Base-by-base conservation (phyloP, 352 stramenopile species). In the Globisporangium spiculum region DNA sequence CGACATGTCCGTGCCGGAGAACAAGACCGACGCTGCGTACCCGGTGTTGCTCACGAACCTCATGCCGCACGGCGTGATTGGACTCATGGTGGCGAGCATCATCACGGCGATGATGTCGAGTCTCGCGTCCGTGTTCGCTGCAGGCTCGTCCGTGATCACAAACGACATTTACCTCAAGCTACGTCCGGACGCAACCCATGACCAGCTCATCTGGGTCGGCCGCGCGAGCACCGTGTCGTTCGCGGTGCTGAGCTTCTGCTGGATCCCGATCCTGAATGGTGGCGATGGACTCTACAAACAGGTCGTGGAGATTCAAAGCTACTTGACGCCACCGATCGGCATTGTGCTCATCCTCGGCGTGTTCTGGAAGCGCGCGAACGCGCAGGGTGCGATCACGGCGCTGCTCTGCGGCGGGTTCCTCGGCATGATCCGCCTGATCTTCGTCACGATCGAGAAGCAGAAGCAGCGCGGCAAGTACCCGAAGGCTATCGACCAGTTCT, bases 61-160 rank as follows among this genome's bases (percentile, higher is more conserved):
- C 61, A 87, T 91, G 79, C 83, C 83, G 6, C 78, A 89, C 56
- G 81, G 82, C 12, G 72, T 88, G 14, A 79, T 87, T 57, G 83
- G 83, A 0, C 67, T 91, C 60, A 90, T 91, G 75, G 74, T 90
- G 36, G 83, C 83, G 30, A 90, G 81, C 62, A 86, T 91, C 57
- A 84, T 91, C 69, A 88, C 77, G 12, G 79, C 83, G 9, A 88
- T 91, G 80, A 90, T 90, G 82, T 86, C 82, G 46, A 85, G 78
- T 72, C 67, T 90, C 30, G 80, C 73, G n/a, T 89, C 80, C 10
- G 80, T 89, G 22, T 90, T 90, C 54, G 75, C 81, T 57, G 80
- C 80, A 14, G 80, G 76, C 9, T 89, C 82, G 32, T 88, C 78
- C 2, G 80, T 88, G 22, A 62, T 88, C 36, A 88, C 80, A n/a